Conservation (phyloP, 1,284 basidiomycete species). For the Inonotus hispidus region DNA sequence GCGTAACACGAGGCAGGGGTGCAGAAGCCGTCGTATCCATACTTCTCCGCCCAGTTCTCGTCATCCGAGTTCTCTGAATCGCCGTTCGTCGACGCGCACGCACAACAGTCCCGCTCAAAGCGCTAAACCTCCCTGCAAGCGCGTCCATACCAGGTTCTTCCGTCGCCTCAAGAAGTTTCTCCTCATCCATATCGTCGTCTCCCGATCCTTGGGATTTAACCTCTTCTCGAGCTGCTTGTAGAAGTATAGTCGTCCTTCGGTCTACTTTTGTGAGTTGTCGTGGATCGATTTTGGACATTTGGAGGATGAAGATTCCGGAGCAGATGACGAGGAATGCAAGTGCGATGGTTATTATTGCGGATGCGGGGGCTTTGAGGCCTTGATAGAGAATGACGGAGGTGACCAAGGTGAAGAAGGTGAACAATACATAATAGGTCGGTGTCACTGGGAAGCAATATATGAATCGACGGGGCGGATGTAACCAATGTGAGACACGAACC, state of each 20-base stretch:
- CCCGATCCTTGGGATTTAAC: conserved; percentile 45
- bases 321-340: conserved; percentile 88
- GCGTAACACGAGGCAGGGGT: neutral
- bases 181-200: conserved; percentile 45
- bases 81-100: conserved; percentile 32
- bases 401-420: conserved; percentile 84
- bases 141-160: conserved; percentile 39
- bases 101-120: conserved; percentile 41
- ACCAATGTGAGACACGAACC: conserved; percentile 37
- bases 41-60: neutral
- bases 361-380: conserved; percentile 75
- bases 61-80: neutral
- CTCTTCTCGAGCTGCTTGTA: conserved; percentile 66
- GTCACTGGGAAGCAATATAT: conserved; percentile 41
- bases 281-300: conserved; percentile 93
- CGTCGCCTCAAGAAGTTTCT: conserved; percentile 33
- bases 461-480: conserved; percentile 21
- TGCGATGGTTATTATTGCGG: conserved; percentile 85
- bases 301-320: conserved; percentile 89
- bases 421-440: conserved; percentile 49
- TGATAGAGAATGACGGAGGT: conserved; percentile 89
- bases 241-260: conserved; percentile 77
- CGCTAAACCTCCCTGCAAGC: conserved; percentile 42
- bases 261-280: conserved; percentile 70
- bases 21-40: conserved; percentile 13